These are phyloP conservation scores for Yamadazyma scolyti DNA, from an alignment of 805 yeast genomes.

Conservation along the genomic window DNA sequence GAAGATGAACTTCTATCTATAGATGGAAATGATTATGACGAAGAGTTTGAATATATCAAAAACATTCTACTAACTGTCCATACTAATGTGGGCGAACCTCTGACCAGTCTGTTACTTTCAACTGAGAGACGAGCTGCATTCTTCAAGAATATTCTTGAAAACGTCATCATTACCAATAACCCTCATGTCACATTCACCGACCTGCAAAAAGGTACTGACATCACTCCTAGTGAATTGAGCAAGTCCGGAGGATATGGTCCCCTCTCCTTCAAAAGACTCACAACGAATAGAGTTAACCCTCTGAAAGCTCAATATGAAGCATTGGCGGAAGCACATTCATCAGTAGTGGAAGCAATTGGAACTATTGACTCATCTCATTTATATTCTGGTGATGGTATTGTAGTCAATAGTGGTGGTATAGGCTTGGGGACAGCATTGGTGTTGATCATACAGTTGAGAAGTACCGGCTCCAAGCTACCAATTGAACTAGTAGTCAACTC, in stretches of 20 bases:
- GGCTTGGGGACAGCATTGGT: slow-evolving; percentile 27
- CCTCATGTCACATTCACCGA: slow-evolving; percentile 3
- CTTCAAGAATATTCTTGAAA: slow-evolving; percentile 4
- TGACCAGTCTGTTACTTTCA: too few species aligned
- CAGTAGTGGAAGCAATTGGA: too few species aligned
- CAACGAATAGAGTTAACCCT: not conserved
- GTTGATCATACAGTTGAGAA: slow-evolving; percentile 25
- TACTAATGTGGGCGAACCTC: too few species aligned
- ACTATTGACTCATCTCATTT: slow-evolving; percentile 20
- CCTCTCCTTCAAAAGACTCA: not conserved
- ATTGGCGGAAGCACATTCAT: too few species aligned
- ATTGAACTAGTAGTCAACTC: slow-evolving; percentile 30
- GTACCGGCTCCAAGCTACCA: slow-evolving; percentile 29
- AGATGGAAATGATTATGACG: too few species aligned
- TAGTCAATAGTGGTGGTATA: slow-evolving; percentile 24
- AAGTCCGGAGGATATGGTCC: not conserved
- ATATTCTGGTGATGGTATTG: slow-evolving; percentile 31
- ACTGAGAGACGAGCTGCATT: slow-evolving; percentile 1
- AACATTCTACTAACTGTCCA: too few species aligned
- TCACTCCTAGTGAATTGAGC: not conserved
- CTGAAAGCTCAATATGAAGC: too few species aligned
- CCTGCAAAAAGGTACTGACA: not conserved
- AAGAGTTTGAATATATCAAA: too few species aligned
- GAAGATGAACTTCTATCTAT: too few species aligned
- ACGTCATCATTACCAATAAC: slow-evolving; percentile 1